phyloP scores from a whole-genome alignment of 192 early-diverging fungal species.

The Dissophora globulifera region DNA sequence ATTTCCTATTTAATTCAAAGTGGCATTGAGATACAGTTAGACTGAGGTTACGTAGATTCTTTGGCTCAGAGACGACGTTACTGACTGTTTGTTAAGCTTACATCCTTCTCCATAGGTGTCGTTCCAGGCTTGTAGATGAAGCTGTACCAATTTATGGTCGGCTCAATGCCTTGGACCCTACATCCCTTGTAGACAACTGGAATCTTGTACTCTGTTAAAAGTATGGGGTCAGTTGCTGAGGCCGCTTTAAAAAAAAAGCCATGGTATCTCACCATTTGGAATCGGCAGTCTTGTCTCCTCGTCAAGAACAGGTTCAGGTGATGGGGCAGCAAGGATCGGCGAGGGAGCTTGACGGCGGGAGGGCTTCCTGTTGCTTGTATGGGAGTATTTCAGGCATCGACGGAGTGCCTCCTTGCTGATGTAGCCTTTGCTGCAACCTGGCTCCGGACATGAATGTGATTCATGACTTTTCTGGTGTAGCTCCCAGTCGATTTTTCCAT shows the following conservation, averaged over 20 bases:
- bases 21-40: background rate
- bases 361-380: conserved; percentile 9
- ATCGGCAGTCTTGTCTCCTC: conserved; percentile 24
- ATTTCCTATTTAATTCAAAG: conserved; percentile 3
- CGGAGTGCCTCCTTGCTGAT: background rate
- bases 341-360: conserved; percentile 13
- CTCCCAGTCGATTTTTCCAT: conserved; percentile 20
- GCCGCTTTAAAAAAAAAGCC: conserved; percentile 3
- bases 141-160: conserved; percentile 14
- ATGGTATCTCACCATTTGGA: conserved; percentile 18
- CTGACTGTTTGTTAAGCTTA: background rate
- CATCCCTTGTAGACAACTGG: conserved; percentile 15
- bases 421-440: conserved; percentile 16
- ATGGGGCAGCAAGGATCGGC: conserved; percentile 5
- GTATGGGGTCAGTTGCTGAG: conserved; percentile 1
- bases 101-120: conserved; percentile 24
- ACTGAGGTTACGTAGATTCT: conserved; percentile 7
- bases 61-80: background rate
- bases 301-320: conserved; percentile 14
- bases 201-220: conserved; percentile 17
- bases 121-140: conserved; percentile 20
- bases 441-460: conserved; percentile 13
- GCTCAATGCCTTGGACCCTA: conserved; percentile 9
- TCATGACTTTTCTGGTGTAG: conserved; percentile 15
- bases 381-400: background rate